phyloP scores from a whole-genome alignment of 1,284 basidiomycete genomes.

The Filobasidium uniguttulatum region DNA sequence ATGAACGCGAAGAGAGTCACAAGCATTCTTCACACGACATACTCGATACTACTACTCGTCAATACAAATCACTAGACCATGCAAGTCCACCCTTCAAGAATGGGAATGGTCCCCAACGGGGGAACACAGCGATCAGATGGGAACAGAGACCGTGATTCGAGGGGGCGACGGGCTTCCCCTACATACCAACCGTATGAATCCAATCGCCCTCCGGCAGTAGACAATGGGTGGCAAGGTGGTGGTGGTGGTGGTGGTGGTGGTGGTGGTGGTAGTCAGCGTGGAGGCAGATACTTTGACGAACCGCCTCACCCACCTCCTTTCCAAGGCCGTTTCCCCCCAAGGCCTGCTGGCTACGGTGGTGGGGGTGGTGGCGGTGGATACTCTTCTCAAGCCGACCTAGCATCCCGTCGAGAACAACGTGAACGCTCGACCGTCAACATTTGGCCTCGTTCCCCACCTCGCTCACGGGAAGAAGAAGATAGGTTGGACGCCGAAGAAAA shows the following conservation, averaged over 20 bases:
- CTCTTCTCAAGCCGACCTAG: neutral
- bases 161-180: neutral
- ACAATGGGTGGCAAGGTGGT: neutral
- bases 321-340: slow-evolving; percentile 10
- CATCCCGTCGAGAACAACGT: slow-evolving; percentile 52
- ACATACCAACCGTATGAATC: neutral
- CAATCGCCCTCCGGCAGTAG: neutral
- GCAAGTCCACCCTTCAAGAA: neutral
- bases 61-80: no score
- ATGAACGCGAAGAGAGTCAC: no score
- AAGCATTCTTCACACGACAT: no score
- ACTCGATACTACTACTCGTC: no score
- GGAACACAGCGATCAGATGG: no score
- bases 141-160: neutral
- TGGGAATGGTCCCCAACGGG: neutral
- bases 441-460: slow-evolving; percentile 76
- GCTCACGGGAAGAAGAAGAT: slow-evolving; percentile 28
- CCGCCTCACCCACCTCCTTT: neutral
- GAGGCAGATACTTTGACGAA: slow-evolving; percentile 5
- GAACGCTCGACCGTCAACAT: slow-evolving; percentile 51
- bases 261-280: slow-evolving; percentile 18
- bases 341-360: slow-evolving; percentile 10
- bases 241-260: slow-evolving; percentile 1
- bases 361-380: slow-evolving; percentile 6
- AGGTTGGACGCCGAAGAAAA: slow-evolving; percentile 17